Evolutionary conservation across 768 basidiomycete genomes (phyloP), one percentile per base, ranked within the genome.

Genomic region (Rhizopogon salebrosus): DNA sequence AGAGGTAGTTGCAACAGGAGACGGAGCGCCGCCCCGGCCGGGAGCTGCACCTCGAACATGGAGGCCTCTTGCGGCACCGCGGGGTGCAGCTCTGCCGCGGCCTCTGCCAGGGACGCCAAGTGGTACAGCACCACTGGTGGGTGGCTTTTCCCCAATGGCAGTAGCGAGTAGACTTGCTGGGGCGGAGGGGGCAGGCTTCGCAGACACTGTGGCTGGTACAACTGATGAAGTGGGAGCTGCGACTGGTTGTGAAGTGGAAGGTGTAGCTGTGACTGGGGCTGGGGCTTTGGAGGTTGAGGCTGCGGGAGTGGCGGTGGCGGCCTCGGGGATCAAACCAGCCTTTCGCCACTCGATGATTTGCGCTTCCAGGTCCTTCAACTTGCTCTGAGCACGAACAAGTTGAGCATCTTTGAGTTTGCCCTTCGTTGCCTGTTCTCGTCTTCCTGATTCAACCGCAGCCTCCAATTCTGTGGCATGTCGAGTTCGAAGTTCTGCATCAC

Each of bases 341-440:
- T 77, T 76, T 57, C 75, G 75, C 78, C 78, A 80, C 54, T 78
- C 79, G 38, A 78, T 64, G 34, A 87, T 78, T 53, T 83, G 80
- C 10, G 75, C 74, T 60, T 90, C 87, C 34, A 89, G 71, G 6
- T 85, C 83, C 69, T 88, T 90, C 46, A 89, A 70, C 52, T 75
- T 78, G 52, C 69, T 71, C 61, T 87, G 81, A 9, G 80, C 72
- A 48, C 73, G 78, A 27, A 82, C 74, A n/a, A 90, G 70, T 57
- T 86, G 86, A 1, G 72, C 70, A 57, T 92, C 89, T 69, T 89
- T 90, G 39, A 91, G 58, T 64, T 85, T 87, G 31, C 70, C 64
- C 69, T 85, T 87, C 22, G 80, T 72, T 1, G 61, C 71, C 48
- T 77, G 73, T 57, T 91, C 89, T 71, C 78, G 72, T 42, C 88